phyloP scores from a whole-genome alignment of 2,329 filamentous ascomycete species.

The Fonsecaea erecta region DNA sequence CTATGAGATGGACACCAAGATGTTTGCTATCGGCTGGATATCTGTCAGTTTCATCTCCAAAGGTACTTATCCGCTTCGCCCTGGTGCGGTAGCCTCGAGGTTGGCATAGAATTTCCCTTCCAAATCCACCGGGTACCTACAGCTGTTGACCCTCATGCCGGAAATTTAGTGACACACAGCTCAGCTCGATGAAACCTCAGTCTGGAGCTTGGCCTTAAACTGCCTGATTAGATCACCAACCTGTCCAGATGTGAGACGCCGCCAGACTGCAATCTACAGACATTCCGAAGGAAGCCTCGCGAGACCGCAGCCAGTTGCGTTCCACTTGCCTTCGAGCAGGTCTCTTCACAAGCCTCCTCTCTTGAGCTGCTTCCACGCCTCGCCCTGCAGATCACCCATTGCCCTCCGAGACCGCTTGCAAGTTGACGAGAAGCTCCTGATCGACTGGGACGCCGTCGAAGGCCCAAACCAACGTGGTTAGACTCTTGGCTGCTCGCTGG shows the following conservation, averaged over 20 bases:
- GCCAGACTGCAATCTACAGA: neutral
- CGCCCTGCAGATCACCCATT: neutral
- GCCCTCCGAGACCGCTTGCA: neutral
- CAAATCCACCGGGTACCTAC: slow-evolving; percentile 33
- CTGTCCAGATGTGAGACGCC: neutral
- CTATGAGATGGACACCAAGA: neutral
- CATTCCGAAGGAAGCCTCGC: neutral
- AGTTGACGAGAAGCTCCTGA: neutral
- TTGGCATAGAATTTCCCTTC: slow-evolving; percentile 15
- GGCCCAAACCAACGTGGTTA: neutral
- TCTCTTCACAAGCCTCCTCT: neutral
- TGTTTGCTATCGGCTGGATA: slow-evolving; percentile 21
- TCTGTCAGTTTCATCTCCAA: slow-evolving; percentile 8
- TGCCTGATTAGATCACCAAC: neutral
- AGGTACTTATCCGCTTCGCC: neutral
- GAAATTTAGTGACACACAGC: slow-evolving; percentile 28
- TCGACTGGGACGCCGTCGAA: neutral
- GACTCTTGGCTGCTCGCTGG: neutral
- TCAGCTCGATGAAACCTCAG: neutral
- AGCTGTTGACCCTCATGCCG: slow-evolving; percentile 12
- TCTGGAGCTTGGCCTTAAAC: neutral
- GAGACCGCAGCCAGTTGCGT: neutral
- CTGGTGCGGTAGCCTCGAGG: neutral
- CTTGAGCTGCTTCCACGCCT: neutral
- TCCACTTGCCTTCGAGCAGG: neutral